Percentiles rank a stretch among this genome's conserved stretches.
These are phyloP conservation scores for Pisolithus orientalis DNA, from an alignment of 768 basidiomycete genomes.

Conservation along the genomic window DNA sequence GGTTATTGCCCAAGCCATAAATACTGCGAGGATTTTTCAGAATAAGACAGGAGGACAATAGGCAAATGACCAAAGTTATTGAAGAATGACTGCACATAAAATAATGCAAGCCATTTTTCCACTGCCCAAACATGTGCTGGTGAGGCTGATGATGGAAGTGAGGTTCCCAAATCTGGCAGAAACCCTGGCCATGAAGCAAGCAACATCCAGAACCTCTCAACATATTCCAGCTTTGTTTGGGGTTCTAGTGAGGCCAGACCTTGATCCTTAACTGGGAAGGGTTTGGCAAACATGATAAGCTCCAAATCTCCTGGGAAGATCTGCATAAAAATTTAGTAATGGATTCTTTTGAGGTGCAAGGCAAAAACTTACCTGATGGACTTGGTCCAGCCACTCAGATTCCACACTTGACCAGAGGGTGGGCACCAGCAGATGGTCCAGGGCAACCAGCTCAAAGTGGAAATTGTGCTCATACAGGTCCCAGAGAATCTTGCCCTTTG, in stretches of 20 bases:
- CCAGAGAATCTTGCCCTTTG: conserved; percentile 10
- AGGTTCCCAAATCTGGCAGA: not conserved
- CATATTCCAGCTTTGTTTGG: not conserved
- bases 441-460: conserved; percentile 10
- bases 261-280: not conserved
- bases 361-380: not conserved
- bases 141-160: not conserved
- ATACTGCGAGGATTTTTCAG: not conserved
- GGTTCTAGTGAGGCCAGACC: not conserved
- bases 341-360: not conserved
- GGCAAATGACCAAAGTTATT: conserved; percentile 1
- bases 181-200: not conserved
- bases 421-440: conserved; percentile 2
- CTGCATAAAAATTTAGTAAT: not conserved
- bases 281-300: not conserved
- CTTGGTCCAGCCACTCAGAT: not conserved
- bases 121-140: not conserved
- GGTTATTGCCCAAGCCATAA: no score
- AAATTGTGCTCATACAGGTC: conserved; percentile 14
- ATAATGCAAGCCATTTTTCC: not conserved
- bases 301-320: not conserved
- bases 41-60: not conserved
- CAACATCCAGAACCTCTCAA: not conserved
- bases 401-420: not conserved
- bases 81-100: conserved; percentile 4